Evolutionary conservation across 495 filamentous ascomycete genomes (phyloP).

Genomic region (Penicillium malachiteum): DNA sequence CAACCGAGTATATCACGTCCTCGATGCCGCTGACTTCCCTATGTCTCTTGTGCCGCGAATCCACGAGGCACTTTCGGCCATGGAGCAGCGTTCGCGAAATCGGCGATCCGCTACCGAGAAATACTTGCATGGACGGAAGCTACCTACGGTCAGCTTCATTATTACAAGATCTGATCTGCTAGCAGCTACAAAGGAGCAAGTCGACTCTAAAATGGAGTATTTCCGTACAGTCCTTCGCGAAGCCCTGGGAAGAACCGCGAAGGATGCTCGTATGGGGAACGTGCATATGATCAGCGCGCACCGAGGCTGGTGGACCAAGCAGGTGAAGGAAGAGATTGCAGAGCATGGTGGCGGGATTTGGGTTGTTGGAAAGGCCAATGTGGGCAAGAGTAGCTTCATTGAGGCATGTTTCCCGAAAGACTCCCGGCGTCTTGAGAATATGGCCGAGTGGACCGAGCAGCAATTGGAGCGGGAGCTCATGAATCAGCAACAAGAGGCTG

Average conservation of each 20-base stretch:
- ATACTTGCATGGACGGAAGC: slow-evolving; percentile 61
- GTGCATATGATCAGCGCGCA: slow-evolving; percentile 81
- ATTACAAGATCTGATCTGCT: slow-evolving; percentile 88
- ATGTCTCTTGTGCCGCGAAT: slow-evolving; percentile 79
- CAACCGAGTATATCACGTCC: slow-evolving; percentile 94
- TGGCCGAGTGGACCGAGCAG: slow-evolving; percentile 33
- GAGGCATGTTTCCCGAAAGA: slow-evolving; percentile 84
- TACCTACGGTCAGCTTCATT: slow-evolving; percentile 72
- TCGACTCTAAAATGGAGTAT: slow-evolving; percentile 81
- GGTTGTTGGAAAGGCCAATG: slow-evolving; percentile 97
- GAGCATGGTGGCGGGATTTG: slow-evolving; percentile 82
- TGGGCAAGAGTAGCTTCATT: slow-evolving; percentile 92
- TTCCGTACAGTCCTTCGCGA: slow-evolving; percentile 69
- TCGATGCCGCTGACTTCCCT: slow-evolving; percentile 97
- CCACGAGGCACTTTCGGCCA: slow-evolving; percentile 54
- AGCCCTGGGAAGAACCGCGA: slow-evolving; percentile 59
- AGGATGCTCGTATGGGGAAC: slow-evolving; percentile 73
- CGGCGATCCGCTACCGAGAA: slow-evolving; percentile 63
- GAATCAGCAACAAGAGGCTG: slow-evolving; percentile 9
- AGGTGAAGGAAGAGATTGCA: slow-evolving; percentile 80
- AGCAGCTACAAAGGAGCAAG: slow-evolving; percentile 73
- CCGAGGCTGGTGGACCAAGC: slow-evolving; percentile 81
- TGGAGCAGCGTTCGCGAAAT: slow-evolving; percentile 71
- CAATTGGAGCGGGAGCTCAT: slow-evolving; percentile 22
- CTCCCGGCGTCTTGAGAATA: slow-evolving; percentile 47